phyloP scores from a whole-genome alignment of 2,329 filamentous ascomycete species.

The Neonectria neomacrospora region DNA sequence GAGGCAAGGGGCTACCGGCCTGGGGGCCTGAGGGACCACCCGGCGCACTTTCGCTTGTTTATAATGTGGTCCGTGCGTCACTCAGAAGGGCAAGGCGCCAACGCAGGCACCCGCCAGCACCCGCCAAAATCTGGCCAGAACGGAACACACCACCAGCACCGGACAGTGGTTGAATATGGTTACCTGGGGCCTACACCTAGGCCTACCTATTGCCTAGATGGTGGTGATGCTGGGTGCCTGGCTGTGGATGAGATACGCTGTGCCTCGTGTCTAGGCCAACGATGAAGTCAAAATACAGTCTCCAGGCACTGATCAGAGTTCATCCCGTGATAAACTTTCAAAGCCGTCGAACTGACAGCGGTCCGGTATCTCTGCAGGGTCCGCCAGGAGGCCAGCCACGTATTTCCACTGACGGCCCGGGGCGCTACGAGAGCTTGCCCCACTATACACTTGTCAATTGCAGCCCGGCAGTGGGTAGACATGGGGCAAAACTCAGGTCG shows the following conservation, averaged over 20 bases:
- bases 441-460: constrained; percentile 13
- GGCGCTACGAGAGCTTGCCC: constrained; percentile 28
- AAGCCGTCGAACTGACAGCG: neutral
- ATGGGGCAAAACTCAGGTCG: constrained; percentile 13
- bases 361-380: constrained; percentile 5
- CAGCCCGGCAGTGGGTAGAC: constrained; percentile 1
- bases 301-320: neutral
- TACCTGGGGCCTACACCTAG: no score
- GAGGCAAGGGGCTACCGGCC: constrained; percentile 15
- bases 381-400: constrained; percentile 36
- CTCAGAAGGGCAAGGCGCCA: constrained; percentile 45
- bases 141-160: constrained; percentile 17
- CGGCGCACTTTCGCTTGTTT: constrained; percentile 50
- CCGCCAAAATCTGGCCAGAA: constrained; percentile 34
- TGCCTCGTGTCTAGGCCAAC: neutral
- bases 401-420: constrained; percentile 34
- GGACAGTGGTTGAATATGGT: neutral
- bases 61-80: constrained; percentile 45
- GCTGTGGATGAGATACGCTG: neutral
- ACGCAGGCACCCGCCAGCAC: constrained; percentile 32
- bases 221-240: neutral
- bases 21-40: constrained; percentile 10
- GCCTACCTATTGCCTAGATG: no score
- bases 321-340: neutral
- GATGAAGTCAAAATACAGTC: neutral